Evolutionary conservation across 805 yeast species (phyloP), one percentile per base, ranked within the genome.

Genomic region (Metschnikowia borealis): DNA sequence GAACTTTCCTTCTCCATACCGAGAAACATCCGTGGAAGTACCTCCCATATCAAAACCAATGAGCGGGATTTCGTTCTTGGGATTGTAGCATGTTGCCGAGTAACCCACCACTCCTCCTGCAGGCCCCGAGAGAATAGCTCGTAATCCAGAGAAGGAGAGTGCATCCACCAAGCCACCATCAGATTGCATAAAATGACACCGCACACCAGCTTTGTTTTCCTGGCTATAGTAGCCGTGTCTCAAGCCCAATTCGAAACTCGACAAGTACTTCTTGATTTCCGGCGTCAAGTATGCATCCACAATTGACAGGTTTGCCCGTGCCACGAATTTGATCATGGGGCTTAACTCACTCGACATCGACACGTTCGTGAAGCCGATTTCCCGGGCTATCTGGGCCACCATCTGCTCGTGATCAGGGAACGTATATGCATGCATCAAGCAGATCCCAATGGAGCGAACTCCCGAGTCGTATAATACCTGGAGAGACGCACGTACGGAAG

Each of bases 61-160:
- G 43, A 86, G 73, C 0, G 96, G 90, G 21, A 78, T 75, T 11
- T 69, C 67, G 49, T 78, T 78, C 17, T 56, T 56, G 10, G 63
- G 54, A 49, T 65, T 61, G 52, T 54, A 89, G 54, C 96, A 87
- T 0, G 98, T 91, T 47, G 81, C 78, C 0, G 96, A 88, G 59
- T 83, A 88, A 0, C 98, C 98, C 33, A 92, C 97, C 51, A 92
- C 96, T 45, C 98, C 98, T 36, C 98, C 98, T 8, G 98, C 98
- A 2, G 98, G 98, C 2, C 98, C 98, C 1, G 97, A 89, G 34
- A 92, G 69, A 44, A 92, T 87, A 3, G 98, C 96, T 58, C 83
- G 79, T 35, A 92, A 72, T 1, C 98, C 98, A 0, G 96, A 85
- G 64, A 92, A 92, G 44, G 81, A 78, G 20, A 81, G 74, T 61